phyloP scores from a whole-genome alignment of 306 rosid species.

The Trichosanthes cucumerina region DNA sequence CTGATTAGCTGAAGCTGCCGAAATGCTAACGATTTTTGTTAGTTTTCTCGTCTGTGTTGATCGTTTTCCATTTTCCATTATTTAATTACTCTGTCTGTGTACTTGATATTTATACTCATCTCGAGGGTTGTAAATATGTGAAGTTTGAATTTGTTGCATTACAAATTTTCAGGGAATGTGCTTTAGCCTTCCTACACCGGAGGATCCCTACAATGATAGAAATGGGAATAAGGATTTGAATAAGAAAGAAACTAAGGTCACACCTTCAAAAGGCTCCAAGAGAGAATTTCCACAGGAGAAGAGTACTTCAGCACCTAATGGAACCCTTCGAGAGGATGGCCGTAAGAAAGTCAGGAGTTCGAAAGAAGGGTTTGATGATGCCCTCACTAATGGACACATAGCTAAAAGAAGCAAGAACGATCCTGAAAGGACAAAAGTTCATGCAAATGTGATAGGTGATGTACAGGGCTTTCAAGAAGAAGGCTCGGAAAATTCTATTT shows the following conservation, averaged over 20 bases:
- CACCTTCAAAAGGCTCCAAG: slow-evolving; percentile 19
- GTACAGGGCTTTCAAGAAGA: slow-evolving; percentile 6
- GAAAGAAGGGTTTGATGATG: slow-evolving; percentile 10
- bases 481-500: slow-evolving; percentile 27
- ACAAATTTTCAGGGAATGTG: slow-evolving; percentile 99
- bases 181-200: slow-evolving; percentile 73
- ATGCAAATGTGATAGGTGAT: slow-evolving; percentile 17
- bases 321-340: slow-evolving; percentile 10
- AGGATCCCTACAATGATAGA: slow-evolving; percentile 81
- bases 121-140: not conserved
- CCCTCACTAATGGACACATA: not conserved
- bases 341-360: slow-evolving; percentile 6
- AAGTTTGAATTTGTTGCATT: slow-evolving; percentile 11
- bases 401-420: slow-evolving; percentile 14
- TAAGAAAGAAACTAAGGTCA: slow-evolving; percentile 16
- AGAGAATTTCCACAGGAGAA: slow-evolving; percentile 23
- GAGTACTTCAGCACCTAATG: slow-evolving; percentile 16
- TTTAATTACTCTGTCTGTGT: not conserved
- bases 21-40: not conserved
- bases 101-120: not conserved
- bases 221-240: slow-evolving; percentile 36
- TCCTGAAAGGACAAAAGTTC: slow-evolving; percentile 15
- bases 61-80: not conserved
- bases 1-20: not conserved
- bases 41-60: not conserved